Conservation (phyloP, 2,329 filamentous ascomycete species). For the Clonostachys rosea region DNA sequence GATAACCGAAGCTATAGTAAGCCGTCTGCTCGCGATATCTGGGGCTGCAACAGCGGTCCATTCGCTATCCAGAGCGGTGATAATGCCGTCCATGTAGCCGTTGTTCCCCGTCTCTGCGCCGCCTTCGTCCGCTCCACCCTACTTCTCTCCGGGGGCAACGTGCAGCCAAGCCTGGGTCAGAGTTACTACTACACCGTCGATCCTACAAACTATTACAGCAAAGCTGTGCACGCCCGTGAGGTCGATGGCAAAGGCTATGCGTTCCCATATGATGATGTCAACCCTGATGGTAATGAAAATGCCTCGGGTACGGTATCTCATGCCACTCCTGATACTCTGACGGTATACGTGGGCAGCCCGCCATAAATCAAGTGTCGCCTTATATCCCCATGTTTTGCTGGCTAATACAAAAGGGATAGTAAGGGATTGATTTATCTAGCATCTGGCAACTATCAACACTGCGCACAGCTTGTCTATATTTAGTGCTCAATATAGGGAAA, state of each 20-base stretch:
- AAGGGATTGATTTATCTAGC: too few relatives aligned
- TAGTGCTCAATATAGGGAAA: too few relatives aligned
- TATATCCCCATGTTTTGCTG: too few relatives aligned
- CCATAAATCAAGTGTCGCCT: too few relatives aligned
- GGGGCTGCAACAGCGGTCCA: constrained; percentile 49
- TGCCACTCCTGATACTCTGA: constrained; percentile 13
- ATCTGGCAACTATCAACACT: too few relatives aligned
- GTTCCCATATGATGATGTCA: constrained; percentile 69
- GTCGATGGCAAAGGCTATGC: constrained; percentile 61
- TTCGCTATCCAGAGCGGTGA: constrained; percentile 41
- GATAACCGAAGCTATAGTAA: constrained; percentile 32
- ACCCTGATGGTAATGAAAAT: constrained; percentile 47
- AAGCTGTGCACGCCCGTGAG: constrained; percentile 58
- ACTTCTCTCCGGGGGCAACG: constrained; percentile 29
- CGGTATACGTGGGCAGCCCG: constrained; percentile 16
- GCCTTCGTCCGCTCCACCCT: constrained; percentile 73
- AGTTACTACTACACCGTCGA: constrained; percentile 45
- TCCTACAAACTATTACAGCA: constrained; percentile 62
- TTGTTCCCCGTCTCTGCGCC: constrained; percentile 68
- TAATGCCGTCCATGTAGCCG: constrained; percentile 46
- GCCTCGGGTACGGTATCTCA: constrained; percentile 29
- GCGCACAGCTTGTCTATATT: too few relatives aligned
- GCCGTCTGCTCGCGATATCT: constrained; percentile 44
- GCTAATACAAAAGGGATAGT: too few relatives aligned
- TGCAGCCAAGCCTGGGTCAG: constrained; percentile 47